Evolutionary conservation across 306 rosid species (phyloP), one percentile per base, ranked within the genome.

Genomic region (Nissolia schottii): DNA sequence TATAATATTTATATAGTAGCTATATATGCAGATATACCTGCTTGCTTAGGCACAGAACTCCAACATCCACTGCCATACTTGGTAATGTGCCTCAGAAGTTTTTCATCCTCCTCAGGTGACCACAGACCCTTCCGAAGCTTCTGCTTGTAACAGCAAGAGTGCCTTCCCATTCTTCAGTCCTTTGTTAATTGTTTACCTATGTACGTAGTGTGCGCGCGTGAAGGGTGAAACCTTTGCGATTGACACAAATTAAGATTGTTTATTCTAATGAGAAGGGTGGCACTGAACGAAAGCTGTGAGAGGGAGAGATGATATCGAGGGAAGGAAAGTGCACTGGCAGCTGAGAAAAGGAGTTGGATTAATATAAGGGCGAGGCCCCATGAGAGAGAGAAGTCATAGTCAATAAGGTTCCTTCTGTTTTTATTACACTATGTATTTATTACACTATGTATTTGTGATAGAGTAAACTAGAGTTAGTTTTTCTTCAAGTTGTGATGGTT

Each of bases 141-240:
- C 58, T 82, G 87, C 77, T 82, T 85, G 68, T 82, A 82, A 65
- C 89, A 85, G 59, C 89, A 85, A 28, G 89, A 85, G 83, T 85
- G 87, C 53, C 89, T 85, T 61, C 89, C 87, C 89, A 85, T 85
- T 85, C 77, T n/a, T n/a, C n/a, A n/a, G n/a, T n/a, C n/a, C n/a
- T n/a, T n/a, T n/a, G n/a, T n/a, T n/a, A n/a, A n/a, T n/a, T n/a
- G n/a, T n/a, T n/a, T n/a, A n/a, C n/a, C n/a, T n/a, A n/a, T n/a
- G n/a, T n/a, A n/a, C n/a, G n/a, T n/a, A n/a, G n/a, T n/a, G n/a
- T n/a, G n/a, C n/a, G n/a, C n/a, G n/a, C n/a, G n/a, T 37, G 78
- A 70, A 35, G 22, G 27, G 8, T 19, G 53, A 53, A n/a, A n/a
- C 4, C 61, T 66, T 67, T 55, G 70, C 55, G 54, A 77, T 66